These are phyloP conservation scores for Calonectria pauciramosa DNA, from an alignment of 2,329 filamentous ascomycete genomes.

Conservation along the genomic window DNA sequence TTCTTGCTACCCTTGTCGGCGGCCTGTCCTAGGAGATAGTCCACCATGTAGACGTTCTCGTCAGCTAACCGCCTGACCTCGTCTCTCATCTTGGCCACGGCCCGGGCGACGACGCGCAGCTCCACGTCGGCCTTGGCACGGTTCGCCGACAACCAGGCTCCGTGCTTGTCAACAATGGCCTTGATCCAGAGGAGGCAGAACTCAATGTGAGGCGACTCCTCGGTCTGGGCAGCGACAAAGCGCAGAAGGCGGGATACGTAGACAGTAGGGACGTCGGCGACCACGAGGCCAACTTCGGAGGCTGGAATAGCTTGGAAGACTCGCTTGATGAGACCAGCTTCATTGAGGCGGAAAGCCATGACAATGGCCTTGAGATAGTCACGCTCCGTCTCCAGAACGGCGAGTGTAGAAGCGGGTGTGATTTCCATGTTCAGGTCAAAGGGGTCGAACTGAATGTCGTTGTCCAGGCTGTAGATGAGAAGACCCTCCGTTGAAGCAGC, in stretches of 20 bases:
- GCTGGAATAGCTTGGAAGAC: conserved; percentile 89
- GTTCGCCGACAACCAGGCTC: conserved; percentile 86
- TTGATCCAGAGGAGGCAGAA: conserved; percentile 96
- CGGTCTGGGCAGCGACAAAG: conserved; percentile 89
- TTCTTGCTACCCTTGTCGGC: conserved; percentile 45
- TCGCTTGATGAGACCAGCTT: conserved; percentile 82
- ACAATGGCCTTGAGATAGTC: conserved; percentile 93
- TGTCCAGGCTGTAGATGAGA: conserved; percentile 92
- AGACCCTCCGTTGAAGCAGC: conserved; percentile 95
- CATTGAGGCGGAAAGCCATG: conserved; percentile 97
- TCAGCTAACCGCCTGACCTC: conserved; percentile 88
- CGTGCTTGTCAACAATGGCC: conserved; percentile 84
- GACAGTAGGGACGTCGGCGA: conserved; percentile 83
- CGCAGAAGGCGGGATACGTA: conserved; percentile 89
- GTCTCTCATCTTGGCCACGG: conserved; percentile 82
- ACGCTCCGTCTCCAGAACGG: conserved; percentile 74
- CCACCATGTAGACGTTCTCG: conserved; percentile 89
- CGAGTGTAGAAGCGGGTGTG: conserved; percentile 86
- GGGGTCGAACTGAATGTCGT: conserved; percentile 88
- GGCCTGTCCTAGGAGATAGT: conserved; percentile 78
- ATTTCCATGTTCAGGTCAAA: conserved; percentile 96
- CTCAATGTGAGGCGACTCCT: conserved; percentile 93
- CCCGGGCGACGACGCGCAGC: conserved; percentile 84
- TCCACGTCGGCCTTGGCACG: conserved; percentile 86
- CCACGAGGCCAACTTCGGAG: conserved; percentile 80